phyloP scores from a whole-genome alignment of 768 basidiomycete species.

The Hygrophoropsis aurantiaca region DNA sequence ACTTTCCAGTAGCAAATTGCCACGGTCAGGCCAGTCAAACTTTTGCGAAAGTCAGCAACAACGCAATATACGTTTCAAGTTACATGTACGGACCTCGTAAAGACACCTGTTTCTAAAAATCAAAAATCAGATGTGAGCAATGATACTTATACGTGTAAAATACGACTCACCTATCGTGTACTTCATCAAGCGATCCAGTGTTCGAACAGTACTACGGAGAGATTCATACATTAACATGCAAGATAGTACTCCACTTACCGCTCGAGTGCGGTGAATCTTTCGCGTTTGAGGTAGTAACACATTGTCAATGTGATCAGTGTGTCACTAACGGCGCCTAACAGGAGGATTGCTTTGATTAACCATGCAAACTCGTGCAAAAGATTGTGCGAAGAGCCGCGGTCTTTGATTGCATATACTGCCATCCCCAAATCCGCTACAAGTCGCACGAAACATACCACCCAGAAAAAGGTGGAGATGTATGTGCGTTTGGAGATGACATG shows the following conservation, averaged over 20 bases:
- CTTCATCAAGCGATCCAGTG: no score
- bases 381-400: constrained; percentile 2
- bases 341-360: constrained; percentile 18
- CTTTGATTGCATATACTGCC: constrained; percentile 8
- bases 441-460: constrained; percentile 13
- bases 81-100: no score
- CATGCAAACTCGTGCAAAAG: constrained; percentile 8
- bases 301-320: constrained; percentile 12
- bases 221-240: no score
- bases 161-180: no score
- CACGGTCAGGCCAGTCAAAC: no score
- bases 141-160: no score
- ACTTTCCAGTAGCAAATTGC: no score
- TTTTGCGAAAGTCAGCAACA: no score
- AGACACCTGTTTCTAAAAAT: no score
- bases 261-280: background rate
- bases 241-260: background rate
- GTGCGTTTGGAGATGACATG: constrained; percentile 13
- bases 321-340: constrained; percentile 17
- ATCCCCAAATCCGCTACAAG: constrained; percentile 12
- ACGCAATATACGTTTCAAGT: no score
- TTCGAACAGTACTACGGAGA: no score
- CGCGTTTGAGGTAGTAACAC: constrained; percentile 17
- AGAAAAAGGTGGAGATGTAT: constrained; percentile 13
- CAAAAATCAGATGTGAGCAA: no score